Evolutionary conservation across 768 basidiomycete genomes (phyloP), one percentile per base, ranked within the genome.

Genomic region (Suillus subalutaceus): DNA sequence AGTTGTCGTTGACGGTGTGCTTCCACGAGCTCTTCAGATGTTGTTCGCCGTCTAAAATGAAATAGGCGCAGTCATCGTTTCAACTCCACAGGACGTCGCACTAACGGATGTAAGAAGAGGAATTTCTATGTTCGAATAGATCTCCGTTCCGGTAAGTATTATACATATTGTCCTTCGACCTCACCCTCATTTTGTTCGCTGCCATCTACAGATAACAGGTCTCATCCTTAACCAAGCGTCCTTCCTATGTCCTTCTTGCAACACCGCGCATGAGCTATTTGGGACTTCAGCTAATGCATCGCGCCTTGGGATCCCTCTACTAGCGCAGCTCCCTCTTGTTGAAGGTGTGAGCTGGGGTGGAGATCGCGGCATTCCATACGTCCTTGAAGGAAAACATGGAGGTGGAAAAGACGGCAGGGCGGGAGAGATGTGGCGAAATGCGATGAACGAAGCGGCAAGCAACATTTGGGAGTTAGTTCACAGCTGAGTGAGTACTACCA

Each of bases 61-160:
- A 56, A 64, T 60, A 98, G 96, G 95, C 13, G 88, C 94, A 0
- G 90, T 99, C 2, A 93, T 99, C 65, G 90, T 98, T 2, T 97
- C 96, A 0, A 98, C 97, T 8, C 96, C 97, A 0, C 97, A 99
- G 76, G 92, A 97, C 70, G 92, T 99, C 41, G 92, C 96, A 3
- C 83, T 98, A 6, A 84, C 92, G 6, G 97, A 99, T 74, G 95
- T 95, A 1, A 85, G 93, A 66, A 96, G 96, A 70, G 96, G 97
- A 0, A 91, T 98, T 30, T 85, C 90, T 9, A 97, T 97, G 94
- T 90, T 98, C 74, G 86, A 87, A 63, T 97, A 96, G 77, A 84
- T 98, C 10, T 83, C 85, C 20, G 89, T 98, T 1, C 96, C 97
- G 0, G 95, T 97, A 72, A 62, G 90, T 6, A 43, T 60, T 23